Base-by-base conservation (phyloP, 208 protist species). In the Acanthamoeba royreba region DNA sequence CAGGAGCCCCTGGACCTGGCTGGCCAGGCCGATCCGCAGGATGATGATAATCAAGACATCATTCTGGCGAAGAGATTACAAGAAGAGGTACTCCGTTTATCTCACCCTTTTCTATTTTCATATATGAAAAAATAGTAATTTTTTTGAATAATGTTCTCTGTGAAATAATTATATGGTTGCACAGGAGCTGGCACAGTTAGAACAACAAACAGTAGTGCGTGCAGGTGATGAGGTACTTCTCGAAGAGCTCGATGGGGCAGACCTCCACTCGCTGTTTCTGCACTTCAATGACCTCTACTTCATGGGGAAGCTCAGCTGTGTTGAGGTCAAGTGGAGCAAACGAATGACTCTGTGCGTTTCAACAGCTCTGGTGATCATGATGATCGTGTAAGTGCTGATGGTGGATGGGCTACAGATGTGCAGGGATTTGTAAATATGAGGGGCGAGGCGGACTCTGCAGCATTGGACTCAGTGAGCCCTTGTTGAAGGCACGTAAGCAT, bases 241-340 rank as follows among this genome's bases (percentile, higher is more conserved):
- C 25, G 35, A 31, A 22, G 13, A 38, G 35, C 4, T 81, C 4
- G 69, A 81, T 5, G 69, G 17, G 0, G 40, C 61, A 15, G 90
- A 93, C 35, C 38, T 93, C 3, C 90, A 93, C 49, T 49, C 90
- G 0, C 33, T 93, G 42, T 93, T 93, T 83, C 33, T 93, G 13
- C 90, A 93, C 61, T 95, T 94, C 45, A 92, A 95, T 42, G 28
- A 58, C 28, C 52, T 19, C 4, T 95, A 72, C 89, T 95, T 95
- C 46, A 0, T 66, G 22, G 90, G 55, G 3, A 49, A 28, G 17
- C 33, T 95, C 22, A 49, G 52, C 28, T 63, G 74, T 31, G 93
- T 95, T 1, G 93, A 95, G 38, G 63, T 95, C 38, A 94, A 95
- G 46, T 95, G 90, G 94, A 95, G 94, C 53, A 94, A 93, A 35